These are phyloP conservation scores for Trapa incisa DNA, from an alignment of 345 rosid species.

Conservation along the genomic window DNA sequence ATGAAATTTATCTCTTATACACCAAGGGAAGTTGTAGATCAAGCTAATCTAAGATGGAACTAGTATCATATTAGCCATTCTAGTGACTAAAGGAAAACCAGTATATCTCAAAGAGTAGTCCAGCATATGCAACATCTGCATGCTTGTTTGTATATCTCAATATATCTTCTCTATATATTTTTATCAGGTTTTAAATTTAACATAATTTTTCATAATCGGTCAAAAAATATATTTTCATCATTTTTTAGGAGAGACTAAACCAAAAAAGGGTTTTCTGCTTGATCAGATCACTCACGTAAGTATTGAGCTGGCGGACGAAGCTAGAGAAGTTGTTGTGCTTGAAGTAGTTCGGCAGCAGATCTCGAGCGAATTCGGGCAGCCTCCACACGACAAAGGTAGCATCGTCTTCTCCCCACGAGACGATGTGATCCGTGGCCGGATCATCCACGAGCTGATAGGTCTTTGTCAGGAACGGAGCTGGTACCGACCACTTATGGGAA, in stretches of 20 bases:
- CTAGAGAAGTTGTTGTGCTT: slow-evolving; percentile 97
- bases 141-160: too few relatives aligned
- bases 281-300: slow-evolving; percentile 45
- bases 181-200: too few relatives aligned
- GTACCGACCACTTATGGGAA: slow-evolving; percentile 66
- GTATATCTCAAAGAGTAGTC: too few relatives aligned
- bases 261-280: background rate
- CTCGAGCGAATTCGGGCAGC: slow-evolving; percentile 90
- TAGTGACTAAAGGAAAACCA: too few relatives aligned
- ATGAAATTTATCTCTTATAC: too few relatives aligned
- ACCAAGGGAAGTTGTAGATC: too few relatives aligned
- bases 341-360: slow-evolving; percentile 91
- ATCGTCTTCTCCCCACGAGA: slow-evolving; percentile 92
- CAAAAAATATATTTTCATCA: background rate
- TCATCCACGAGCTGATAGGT: slow-evolving; percentile 92
- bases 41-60: too few relatives aligned
- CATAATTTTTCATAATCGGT: too few relatives aligned
- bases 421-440: slow-evolving; percentile 70
- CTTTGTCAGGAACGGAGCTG: slow-evolving; percentile 91
- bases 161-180: too few relatives aligned
- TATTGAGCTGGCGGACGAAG: slow-evolving; percentile 93
- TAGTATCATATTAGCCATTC: too few relatives aligned
- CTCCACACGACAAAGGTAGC: slow-evolving; percentile 86
- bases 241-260: background rate
- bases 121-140: too few relatives aligned